Evolutionary conservation across 345 rosid species (phyloP).

Genomic region (Carallia pectinifolia): DNA sequence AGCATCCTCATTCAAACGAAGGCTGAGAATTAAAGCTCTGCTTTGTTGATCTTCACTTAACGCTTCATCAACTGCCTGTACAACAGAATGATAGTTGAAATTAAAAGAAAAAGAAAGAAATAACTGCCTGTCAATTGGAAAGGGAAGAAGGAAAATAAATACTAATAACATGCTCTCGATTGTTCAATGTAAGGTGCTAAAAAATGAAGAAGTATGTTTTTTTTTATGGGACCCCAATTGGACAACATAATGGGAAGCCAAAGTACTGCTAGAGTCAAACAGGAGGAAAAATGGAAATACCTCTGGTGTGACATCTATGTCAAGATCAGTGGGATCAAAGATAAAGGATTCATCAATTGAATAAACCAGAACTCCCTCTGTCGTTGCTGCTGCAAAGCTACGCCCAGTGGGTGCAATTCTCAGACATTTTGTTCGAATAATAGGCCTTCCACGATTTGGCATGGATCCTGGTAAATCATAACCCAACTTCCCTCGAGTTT

Average conservation of each 20-base stretch:
- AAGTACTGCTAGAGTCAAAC: not conserved
- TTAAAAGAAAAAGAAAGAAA: not conserved
- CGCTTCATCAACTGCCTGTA: slow-evolving; percentile 79
- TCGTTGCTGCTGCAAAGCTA: slow-evolving; percentile 89
- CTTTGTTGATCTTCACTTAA: slow-evolving; percentile 56
- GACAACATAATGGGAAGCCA: not conserved
- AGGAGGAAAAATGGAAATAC: slow-evolving; percentile 31
- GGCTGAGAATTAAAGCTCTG: slow-evolving; percentile 78
- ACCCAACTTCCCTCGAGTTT: slow-evolving; percentile 67
- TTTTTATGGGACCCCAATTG: not conserved
- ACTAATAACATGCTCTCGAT: not conserved
- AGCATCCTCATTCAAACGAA: slow-evolving; percentile 87
- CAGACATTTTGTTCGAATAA: slow-evolving; percentile 73
- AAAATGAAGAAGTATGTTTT: no score
- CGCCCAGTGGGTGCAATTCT: slow-evolving; percentile 95
- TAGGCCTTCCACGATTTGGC: slow-evolving; percentile 79
- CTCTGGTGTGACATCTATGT: slow-evolving; percentile 95
- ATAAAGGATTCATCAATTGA: slow-evolving; percentile 88
- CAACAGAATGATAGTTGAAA: slow-evolving; percentile 1
- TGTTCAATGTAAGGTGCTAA: no score
- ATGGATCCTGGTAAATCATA: slow-evolving; percentile 86
- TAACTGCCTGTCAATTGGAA: not conserved
- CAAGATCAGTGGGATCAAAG: slow-evolving; percentile 97
- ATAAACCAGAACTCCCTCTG: slow-evolving; percentile 88
- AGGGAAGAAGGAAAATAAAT: not conserved